phyloP scores from a whole-genome alignment of 331 rosid species.

The Rosa hybrid region DNA sequence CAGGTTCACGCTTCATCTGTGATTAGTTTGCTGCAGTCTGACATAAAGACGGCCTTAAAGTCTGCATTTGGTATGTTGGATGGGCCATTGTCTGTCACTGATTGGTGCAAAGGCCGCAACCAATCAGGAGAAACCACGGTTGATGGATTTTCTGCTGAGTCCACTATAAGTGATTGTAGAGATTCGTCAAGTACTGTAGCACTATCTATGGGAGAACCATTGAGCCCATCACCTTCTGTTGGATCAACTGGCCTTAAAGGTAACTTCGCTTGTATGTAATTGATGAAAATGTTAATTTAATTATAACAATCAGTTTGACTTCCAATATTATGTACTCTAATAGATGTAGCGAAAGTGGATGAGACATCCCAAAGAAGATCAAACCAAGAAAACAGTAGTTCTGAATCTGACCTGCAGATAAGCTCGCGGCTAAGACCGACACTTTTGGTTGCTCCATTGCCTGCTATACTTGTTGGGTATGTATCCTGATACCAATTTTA shows the following conservation, averaged over 20 bases:
- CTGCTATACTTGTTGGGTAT: constrained; percentile 97
- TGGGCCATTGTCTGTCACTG: constrained; percentile 87
- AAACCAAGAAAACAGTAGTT: constrained; percentile 66
- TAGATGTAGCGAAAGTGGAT: constrained; percentile 76
- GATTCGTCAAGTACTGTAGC: constrained; percentile 60
- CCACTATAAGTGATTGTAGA: constrained; percentile 76
- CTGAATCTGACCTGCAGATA: constrained; percentile 73
- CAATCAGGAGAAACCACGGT: constrained; percentile 61
- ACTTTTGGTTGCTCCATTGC: constrained; percentile 74
- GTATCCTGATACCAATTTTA: constrained; percentile 21
- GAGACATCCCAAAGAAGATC: constrained; percentile 82
- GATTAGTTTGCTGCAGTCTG: constrained; percentile 88
- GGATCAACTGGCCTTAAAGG: constrained; percentile 84
- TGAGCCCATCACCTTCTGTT: constrained; percentile 89
- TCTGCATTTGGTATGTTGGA: constrained; percentile 87
- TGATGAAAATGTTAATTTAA: constrained; percentile 26
- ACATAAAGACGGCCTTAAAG: constrained; percentile 86
- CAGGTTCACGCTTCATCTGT: constrained; percentile 90
- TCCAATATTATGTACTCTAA: constrained; percentile 45
- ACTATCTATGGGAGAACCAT: constrained; percentile 55
- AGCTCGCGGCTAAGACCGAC: constrained; percentile 79
- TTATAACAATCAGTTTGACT: constrained; percentile 30
- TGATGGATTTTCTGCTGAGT: constrained; percentile 87
- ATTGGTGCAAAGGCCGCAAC: constrained; percentile 96
- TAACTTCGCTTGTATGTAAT: constrained; percentile 25